Base-by-base conservation (phyloP, 164 flowering plant genomes). In the Taxillus chinensis region DNA sequence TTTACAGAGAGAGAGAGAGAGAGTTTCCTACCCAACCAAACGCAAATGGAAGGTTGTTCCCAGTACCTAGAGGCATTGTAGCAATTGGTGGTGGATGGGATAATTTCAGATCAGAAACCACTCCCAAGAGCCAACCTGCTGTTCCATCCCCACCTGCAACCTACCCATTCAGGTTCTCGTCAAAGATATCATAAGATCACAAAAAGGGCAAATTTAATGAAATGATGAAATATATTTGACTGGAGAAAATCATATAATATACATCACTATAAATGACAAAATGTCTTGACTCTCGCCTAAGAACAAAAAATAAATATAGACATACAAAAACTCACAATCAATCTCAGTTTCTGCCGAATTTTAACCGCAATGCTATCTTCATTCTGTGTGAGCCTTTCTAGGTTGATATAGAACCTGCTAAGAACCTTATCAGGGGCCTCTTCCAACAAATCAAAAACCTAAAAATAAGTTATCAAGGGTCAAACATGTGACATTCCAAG, bases 91-190 rank as follows among this genome's bases (percentile, higher is more conserved):
- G 59, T 9, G 59, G 59, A 38, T 57, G 43, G 7, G 59, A 57
- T 40, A 57, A 38, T 40, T 57, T 57, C 0, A 57, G 41, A 57
- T 57, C 59, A 57, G 41, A 57, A 38, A 57, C 41, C 14, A 57
- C 59, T 38, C 59, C 59, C 5, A 57, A 41, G 39, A 57, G 41
- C 59, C 59, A 57, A 12, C 59, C 59, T 38, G 59, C 59, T 38
- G 59, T 57, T 38, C 59, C 59, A 57, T 57, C 59, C n/a, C 59
- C 59, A 57, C 59, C 59, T 38, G 59, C 59, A 57, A 57, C 59
- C 59, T 57, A 41, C 11, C 27, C 27, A 27, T 27, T 0, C 27
- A 27, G 27, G 27, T 27, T 27, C 27, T 27, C 27, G 27, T 27
- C 2, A 27, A 0, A 27, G 27, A 27, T 27, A 27, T 27, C 27